Evolutionary conservation across 495 filamentous ascomycete genomes (phyloP), one percentile per base, ranked within the genome.

Genomic region (Rhypophila decipiens): DNA sequence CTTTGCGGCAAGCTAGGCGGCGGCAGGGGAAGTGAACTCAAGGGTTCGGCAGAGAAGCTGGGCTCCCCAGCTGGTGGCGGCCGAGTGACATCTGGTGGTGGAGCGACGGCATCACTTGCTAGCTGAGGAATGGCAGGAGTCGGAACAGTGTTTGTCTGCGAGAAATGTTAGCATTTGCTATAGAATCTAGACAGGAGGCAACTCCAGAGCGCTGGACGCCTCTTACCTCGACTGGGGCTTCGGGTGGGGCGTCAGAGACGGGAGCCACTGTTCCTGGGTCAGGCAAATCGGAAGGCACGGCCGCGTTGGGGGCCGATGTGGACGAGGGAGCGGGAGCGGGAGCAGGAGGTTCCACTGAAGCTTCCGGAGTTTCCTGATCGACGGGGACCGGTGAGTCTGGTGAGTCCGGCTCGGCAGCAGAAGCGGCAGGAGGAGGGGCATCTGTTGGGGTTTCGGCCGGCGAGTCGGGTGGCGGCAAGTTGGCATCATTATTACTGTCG

Each of bases 181-280:
- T 5, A 7, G 5, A 15, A 3, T 5, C 5, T 4, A 18, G 11
- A 36, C 9, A 21, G 13, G 13, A 20, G 8, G 5, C n/a, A 18
- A 2, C 2, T 35, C 17, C 31, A 36, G n/a, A n/a, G n/a, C n/a
- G n/a, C n/a, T n/a, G n/a, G n/a, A n/a, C n/a, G n/a, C n/a, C n/a
- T n/a, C 56, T 44, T 51, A 62, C 56, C 34, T 57, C 45, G 10
- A 24, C 7, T 7, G 50, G 31, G 3, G 47, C 19, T 1, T 13
- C 41, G 24, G 43, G 22, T 4, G 44, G 23, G 19, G 49, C 39
- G 2, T 15, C 17, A 4, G 57, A 45, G 18, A 48, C 47, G 13
- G 40, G 15, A 8, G 53, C 15, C n/a, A 44, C 20, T 22, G 47
- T 40, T 0, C 47, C 47, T 33, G 39, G 46, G 12, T 42, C 46